Percentiles rank a stretch among this genome's conserved stretches.
phyloP scores from a whole-genome alignment of 2,329 filamentous ascomycete genomes.

The Neonectria magnoliae region DNA sequence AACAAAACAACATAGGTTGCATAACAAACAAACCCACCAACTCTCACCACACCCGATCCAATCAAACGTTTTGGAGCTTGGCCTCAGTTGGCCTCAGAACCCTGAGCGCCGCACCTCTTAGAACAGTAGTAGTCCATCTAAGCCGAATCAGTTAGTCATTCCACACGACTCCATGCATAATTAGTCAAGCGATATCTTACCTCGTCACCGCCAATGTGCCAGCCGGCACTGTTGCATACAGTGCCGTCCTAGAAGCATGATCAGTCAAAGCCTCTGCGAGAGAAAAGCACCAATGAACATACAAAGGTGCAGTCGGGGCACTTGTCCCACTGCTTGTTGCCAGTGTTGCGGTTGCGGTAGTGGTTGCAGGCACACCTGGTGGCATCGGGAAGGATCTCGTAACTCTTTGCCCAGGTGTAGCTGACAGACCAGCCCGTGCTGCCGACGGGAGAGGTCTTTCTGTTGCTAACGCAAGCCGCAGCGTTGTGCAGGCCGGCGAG shows the following conservation, averaged over 20 bases:
- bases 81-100: conserved; percentile 15
- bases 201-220: conserved; percentile 35
- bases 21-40: too few species aligned
- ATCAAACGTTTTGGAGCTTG: background rate
- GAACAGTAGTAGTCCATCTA: conserved; percentile 24
- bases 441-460: conserved; percentile 15
- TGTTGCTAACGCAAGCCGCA: conserved; percentile 15
- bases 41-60: background rate
- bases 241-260: conserved; percentile 17
- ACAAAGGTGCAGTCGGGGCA: conserved; percentile 34
- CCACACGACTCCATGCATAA: background rate
- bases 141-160: background rate
- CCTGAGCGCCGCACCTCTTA: conserved; percentile 20
- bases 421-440: conserved; percentile 10
- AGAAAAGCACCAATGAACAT: fast-evolving
- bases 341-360: conserved; percentile 25
- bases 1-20: background rate
- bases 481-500: conserved; percentile 11
- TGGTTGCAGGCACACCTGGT: conserved; percentile 27
- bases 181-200: conserved; percentile 11
- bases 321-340: conserved; percentile 24
- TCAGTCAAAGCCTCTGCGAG: background rate
- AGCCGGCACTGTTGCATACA: conserved; percentile 19
- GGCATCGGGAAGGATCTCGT: conserved; percentile 20
- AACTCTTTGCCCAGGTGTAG: conserved; percentile 27